Evolutionary conservation across 805 yeast species (phyloP).

Genomic region (Helenozyma baotianmanensis): DNA sequence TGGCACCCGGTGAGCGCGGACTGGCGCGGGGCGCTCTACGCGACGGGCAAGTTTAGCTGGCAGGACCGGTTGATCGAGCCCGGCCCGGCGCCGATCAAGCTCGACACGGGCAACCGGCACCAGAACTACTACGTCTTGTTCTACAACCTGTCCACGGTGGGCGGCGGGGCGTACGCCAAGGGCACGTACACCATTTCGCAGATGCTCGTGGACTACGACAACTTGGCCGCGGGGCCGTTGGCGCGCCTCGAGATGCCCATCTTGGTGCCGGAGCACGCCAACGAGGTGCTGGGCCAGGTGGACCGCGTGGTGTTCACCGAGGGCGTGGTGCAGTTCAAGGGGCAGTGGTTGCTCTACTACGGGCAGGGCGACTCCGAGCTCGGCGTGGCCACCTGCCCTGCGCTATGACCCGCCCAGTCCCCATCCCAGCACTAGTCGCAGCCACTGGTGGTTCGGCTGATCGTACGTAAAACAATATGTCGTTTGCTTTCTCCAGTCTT

Average conservation of each 20-base stretch:
- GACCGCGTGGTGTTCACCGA: constrained; percentile 40
- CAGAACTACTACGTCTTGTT: constrained; percentile 33
- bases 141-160: constrained; percentile 37
- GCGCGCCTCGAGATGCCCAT: constrained; percentile 35
- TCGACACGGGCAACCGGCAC: constrained; percentile 17
- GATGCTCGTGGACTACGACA: constrained; percentile 39
- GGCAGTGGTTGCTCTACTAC: constrained; percentile 37
- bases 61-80: constrained; percentile 37
- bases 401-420: too few species aligned
- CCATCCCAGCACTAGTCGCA: too few species aligned
- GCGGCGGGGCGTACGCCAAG: constrained; percentile 25
- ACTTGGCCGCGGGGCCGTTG: constrained; percentile 30
- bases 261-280: constrained; percentile 28
- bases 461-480: too few species aligned
- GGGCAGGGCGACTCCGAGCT: constrained; percentile 42
- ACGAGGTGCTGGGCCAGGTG: constrained; percentile 38
- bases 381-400: constrained; percentile 34
- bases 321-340: constrained; percentile 39
- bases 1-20: constrained; percentile 28
- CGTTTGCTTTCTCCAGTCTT: too few species aligned
- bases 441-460: too few species aligned
- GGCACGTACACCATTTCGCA: constrained; percentile 35
- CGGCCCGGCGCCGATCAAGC: constrained; percentile 39
- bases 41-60: constrained; percentile 26
- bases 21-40: constrained; percentile 18